Base-by-base conservation (phyloP, 2,329 filamentous ascomycete species). In the Alternaria rosae region DNA sequence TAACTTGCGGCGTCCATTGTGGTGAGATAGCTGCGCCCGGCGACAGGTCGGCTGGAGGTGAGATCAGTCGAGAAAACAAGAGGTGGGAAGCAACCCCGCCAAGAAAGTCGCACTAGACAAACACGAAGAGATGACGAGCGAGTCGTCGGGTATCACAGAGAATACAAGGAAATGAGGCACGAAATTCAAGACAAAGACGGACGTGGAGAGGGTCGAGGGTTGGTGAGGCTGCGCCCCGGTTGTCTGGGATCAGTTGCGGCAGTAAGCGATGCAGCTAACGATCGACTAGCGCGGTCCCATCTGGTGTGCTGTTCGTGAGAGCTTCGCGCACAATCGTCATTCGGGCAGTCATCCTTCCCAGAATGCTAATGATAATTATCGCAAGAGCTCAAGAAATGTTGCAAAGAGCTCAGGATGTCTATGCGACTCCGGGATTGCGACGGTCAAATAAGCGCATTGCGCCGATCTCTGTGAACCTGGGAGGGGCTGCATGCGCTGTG, bases 1-100 rank as follows among this genome's bases (percentile, higher is more conserved):
- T 74, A 73, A 50, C 59, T 59, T 41, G 57, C 63, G 55, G 84
- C 81, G 55, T 87, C 87, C 78, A 88, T 82, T 74, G 87, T 87
- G 73, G 85, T 75, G 59, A 38, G 41, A 48, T 32, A 32, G 17
- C 25, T 32, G 12, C 21, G 17, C 32, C 45, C 21, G 53, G 25
- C 35, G 48, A 25, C 43, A 32, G 56, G 51, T 41, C 38, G 26
- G 20, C 35, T 45, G 21, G 20, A 53, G 54, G 30, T 15, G 59
- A 15, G 57, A 32, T 43, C 32, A 56, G 30, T 9, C 42, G 47
- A n/a, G 42, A 50, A 21, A 57, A 26, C 28, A 25, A 57, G 54
- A 35, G 43, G 20, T 30, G 50, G n/a, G 28, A 52, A 52, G 50
- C 41, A 28, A 52, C 25, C 25, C n/a, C 32, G 17, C 48, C 59